phyloP scores from a whole-genome alignment of 2,329 filamentous ascomycete genomes.

The Claviceps paspali region DNA sequence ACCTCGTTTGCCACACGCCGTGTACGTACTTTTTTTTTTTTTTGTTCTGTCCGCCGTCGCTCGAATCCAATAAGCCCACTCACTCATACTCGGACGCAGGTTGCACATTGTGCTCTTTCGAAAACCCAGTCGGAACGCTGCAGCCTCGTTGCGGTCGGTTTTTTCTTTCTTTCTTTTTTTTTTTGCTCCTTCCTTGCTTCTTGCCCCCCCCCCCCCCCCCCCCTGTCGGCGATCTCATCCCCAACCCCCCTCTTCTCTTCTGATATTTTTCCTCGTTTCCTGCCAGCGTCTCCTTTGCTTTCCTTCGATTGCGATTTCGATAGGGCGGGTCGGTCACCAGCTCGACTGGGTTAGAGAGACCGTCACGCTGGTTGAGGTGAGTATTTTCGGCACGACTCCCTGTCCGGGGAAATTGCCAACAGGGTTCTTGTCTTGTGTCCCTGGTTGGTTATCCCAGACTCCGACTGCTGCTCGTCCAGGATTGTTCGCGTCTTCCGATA shows the following conservation, averaged over 20 bases:
- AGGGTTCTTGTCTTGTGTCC: background rate
- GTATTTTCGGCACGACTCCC: background rate
- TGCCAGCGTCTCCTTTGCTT: background rate
- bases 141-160: too few species aligned
- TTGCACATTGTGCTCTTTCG: background rate
- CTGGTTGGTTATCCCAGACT: slow-evolving; percentile 2
- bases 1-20: slow-evolving; percentile 5
- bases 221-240: too few species aligned
- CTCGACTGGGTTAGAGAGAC: background rate
- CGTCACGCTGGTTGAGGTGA: background rate
- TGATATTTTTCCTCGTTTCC: background rate
- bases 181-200: too few species aligned
- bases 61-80: background rate
- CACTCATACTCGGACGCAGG: background rate
- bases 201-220: background rate
- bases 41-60: background rate
- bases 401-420: background rate
- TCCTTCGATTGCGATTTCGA: background rate
- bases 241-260: too few species aligned
- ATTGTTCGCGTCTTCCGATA: background rate
- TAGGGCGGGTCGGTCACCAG: background rate
- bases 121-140: too few species aligned
- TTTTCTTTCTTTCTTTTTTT: background rate
- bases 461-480: slow-evolving; percentile 1
- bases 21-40: background rate